These are phyloP conservation scores for Pseudodiploospora longispora DNA, from an alignment of 2,329 filamentous ascomycete genomes.

Conservation along the genomic window DNA sequence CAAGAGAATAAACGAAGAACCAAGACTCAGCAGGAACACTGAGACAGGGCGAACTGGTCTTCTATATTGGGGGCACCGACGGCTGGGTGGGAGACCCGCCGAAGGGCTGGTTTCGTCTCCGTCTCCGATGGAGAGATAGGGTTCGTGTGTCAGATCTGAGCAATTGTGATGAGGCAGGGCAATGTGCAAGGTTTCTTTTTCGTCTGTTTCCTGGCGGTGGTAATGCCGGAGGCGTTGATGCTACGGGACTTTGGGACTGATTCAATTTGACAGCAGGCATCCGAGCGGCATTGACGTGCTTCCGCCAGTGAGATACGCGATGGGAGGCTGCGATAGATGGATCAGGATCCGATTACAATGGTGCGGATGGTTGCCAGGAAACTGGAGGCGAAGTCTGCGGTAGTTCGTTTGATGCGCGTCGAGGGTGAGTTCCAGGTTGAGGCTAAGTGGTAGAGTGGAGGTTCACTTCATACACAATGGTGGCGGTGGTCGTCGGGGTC, in stretches of 20 bases:
- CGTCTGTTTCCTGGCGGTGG: neutral
- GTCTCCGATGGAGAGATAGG: slow-evolving; percentile 10
- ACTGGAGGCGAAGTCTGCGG: slow-evolving; percentile 6
- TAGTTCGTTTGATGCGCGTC: slow-evolving; percentile 6
- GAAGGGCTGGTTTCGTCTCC: slow-evolving; percentile 6
- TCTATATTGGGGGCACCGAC: slow-evolving; percentile 8
- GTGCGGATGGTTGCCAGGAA: neutral
- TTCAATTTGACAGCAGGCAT: slow-evolving; percentile 45
- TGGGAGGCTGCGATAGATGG: slow-evolving; percentile 2
- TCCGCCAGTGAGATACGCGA: slow-evolving; percentile 6
- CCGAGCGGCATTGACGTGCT: slow-evolving; percentile 39
- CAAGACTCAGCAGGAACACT: neutral
- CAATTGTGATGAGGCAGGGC: slow-evolving; percentile 4
- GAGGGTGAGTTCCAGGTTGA: neutral
- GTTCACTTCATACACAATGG: neutral
- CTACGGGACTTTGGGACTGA: neutral
- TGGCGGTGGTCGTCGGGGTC: slow-evolving; percentile 1
- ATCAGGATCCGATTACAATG: slow-evolving; percentile 3
- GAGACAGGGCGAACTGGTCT: neutral
- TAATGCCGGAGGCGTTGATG: neutral
- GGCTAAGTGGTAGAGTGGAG: neutral
- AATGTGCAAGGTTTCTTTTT: neutral
- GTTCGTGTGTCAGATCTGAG: slow-evolving; percentile 12
- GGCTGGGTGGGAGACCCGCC: slow-evolving; percentile 7
- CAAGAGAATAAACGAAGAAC: slow-evolving; percentile 5